A percentile compares a stretch with the other conserved stretches of the same genome.
These are phyloP conservation scores for Pezicula radicicola DNA, from an alignment of 2,329 filamentous ascomycete genomes.

Conservation along the genomic window DNA sequence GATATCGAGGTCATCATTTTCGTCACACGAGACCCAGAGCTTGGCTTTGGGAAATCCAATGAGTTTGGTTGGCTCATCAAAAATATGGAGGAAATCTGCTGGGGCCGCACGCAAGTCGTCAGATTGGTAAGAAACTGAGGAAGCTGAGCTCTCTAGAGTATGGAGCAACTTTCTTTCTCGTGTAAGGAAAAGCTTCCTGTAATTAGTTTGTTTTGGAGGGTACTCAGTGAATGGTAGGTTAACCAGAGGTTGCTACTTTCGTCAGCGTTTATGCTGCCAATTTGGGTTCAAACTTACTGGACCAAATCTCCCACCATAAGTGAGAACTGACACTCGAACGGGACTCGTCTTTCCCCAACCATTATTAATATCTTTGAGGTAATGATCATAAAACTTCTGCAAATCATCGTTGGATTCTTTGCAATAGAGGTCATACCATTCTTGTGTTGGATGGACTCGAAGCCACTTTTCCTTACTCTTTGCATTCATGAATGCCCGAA, in stretches of 20 bases:
- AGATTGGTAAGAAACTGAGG: neutral
- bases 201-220: neutral
- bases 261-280: neutral
- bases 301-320: neutral
- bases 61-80: neutral
- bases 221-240: neutral
- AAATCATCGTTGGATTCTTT: slow-evolving; percentile 34
- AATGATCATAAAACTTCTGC: slow-evolving; percentile 40
- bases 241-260: neutral
- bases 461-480: slow-evolving; percentile 2
- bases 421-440: slow-evolving; percentile 42
- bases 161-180: too few species aligned
- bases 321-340: slow-evolving; percentile 33
- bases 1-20: neutral
- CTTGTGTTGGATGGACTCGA: slow-evolving; percentile 29
- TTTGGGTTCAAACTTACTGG: neutral
- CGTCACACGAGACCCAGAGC: neutral
- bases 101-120: neutral
- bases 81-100: neutral
- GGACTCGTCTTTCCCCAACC: slow-evolving; percentile 43
- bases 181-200: neutral
- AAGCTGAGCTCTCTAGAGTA: neutral
- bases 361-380: slow-evolving; percentile 38
- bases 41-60: neutral
- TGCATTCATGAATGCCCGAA: neutral